Conservation (phyloP, 495 filamentous ascomycete species). For the Penicillium paxilli region DNA sequence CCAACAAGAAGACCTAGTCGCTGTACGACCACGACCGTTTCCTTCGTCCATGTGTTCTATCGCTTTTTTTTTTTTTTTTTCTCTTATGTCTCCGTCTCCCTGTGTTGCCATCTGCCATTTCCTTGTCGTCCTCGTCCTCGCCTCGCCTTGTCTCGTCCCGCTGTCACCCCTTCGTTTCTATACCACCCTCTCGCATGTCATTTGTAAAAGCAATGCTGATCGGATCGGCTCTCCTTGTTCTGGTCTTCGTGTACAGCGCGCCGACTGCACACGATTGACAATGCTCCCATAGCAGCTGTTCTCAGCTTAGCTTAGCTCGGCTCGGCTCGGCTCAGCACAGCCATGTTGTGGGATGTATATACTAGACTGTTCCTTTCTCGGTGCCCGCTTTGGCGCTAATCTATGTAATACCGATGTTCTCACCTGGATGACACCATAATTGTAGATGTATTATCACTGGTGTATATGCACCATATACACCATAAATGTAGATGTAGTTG, state of each 20-base stretch:
- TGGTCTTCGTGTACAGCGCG: background rate
- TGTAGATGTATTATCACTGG: too few species aligned
- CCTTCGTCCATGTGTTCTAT: conserved; percentile 14
- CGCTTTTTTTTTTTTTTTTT: conserved; percentile 20
- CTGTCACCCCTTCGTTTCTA: conserved; percentile 25
- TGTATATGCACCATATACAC: too few species aligned
- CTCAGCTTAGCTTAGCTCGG: background rate
- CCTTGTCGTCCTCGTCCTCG: background rate
- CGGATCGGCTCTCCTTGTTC: conserved; percentile 11
- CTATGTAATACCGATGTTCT: conserved; percentile 40
- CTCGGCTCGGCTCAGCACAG: conserved; percentile 3
- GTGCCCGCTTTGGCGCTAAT: conserved; percentile 34
- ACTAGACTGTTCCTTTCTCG: conserved; percentile 38
- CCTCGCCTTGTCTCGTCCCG: conserved; percentile 1
- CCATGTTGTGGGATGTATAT: conserved; percentile 42
- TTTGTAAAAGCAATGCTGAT: conserved; percentile 29
- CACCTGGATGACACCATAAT: background rate
- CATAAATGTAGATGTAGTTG: too few species aligned
- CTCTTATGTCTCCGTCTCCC: background rate
- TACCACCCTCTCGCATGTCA: conserved; percentile 32
- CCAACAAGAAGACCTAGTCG: conserved; percentile 24
- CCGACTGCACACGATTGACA: background rate
- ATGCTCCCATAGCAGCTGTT: background rate
- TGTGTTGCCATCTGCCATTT: background rate
- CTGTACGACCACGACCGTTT: background rate